A percentile compares a stretch with the other conserved stretches of the same genome.
phyloP scores from a whole-genome alignment of 768 basidiomycete genomes.

The Boletellus ananas region DNA sequence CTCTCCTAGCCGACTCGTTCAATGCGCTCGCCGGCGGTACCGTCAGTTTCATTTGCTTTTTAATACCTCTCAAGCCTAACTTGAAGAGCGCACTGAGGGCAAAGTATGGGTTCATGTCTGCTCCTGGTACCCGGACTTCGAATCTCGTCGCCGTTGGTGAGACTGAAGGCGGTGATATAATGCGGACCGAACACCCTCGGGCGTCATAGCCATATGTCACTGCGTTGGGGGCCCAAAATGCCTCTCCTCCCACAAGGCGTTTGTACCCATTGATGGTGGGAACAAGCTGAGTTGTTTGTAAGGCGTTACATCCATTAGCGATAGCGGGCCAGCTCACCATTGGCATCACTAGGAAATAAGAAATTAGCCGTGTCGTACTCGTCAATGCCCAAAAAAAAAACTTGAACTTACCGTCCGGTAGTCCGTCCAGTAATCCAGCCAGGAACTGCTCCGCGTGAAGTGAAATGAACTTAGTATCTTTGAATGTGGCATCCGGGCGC shows the following conservation, averaged over 20 bases:
- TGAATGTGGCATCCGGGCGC: conserved; percentile 63
- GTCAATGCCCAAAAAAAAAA: background rate
- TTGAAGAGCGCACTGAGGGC: conserved; percentile 84
- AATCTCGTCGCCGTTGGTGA: conserved; percentile 78
- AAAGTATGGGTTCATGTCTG: conserved; percentile 95
- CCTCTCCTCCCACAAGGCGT: conserved; percentile 88
- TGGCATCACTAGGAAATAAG: conserved; percentile 64
- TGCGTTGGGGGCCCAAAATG: conserved; percentile 92
- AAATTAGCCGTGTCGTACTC: conserved; percentile 1
- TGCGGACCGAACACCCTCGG: conserved; percentile 85
- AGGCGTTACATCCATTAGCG: background rate
- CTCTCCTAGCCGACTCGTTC: conserved; percentile 45
- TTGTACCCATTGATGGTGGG: conserved; percentile 98
- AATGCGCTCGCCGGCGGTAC: conserved; percentile 59
- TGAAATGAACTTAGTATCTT: conserved; percentile 84
- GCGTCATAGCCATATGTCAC: conserved; percentile 96
- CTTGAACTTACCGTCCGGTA: conserved; percentile 69
- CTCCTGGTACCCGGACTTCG: conserved; percentile 93
- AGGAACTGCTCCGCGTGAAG: conserved; percentile 87
- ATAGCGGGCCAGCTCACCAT: conserved; percentile 47
- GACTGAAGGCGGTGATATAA: conserved; percentile 90
- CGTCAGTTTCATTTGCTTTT: conserved; percentile 64
- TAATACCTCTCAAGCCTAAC: conserved; percentile 84
- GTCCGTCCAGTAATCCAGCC: conserved; percentile 87
- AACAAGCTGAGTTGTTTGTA: conserved; percentile 49